Base-by-base conservation (phyloP, 2,329 filamentous ascomycete species). In the Beauveria pseudobassiana region DNA sequence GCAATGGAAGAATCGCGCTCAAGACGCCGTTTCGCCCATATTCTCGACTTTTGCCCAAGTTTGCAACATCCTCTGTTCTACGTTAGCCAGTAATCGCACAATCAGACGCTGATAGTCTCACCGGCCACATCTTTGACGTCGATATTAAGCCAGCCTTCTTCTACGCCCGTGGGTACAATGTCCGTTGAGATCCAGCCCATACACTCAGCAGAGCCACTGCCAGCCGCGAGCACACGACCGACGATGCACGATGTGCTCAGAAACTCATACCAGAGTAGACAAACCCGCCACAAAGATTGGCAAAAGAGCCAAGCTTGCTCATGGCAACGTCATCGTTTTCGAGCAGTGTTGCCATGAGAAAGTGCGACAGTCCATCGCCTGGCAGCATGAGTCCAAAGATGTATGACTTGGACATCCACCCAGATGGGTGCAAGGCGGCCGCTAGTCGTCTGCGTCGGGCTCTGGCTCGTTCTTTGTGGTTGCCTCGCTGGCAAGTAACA, bases 131-230 rank as follows among this genome's bases (percentile, higher is more conserved):
- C 77, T 57, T 84, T 79, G 16, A 80, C 80, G 24, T 83, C 79
- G 52, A 87, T 78, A 62, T 84, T 81, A 20, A 86, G 71, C 83
- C 85, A 87, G 10, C 84, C 83, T 52, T 85, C 80, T 7, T 72
- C 73, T 18, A 81, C 67, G 0, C 78, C 80, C 14, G 76, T 70
- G 0, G 85, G 85, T 1, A 79, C 68, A 20, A 87, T 77, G 59
- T 85, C 81, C 34, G 82, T 86, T 12, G 84, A 87, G 59, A 89
- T 77, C 86, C 86, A 87, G 57, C 86, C 86, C 83, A 88, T 85
- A 69, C 86, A 86, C 69, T 88, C 86, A 0, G 80, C 80, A 18
- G 85, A 81, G 3, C 84, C 85, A 59, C 80, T 80, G 8, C 83
- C 82, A 30, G 85, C 85, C 34, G 85, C 85, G 40, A 89, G 74